Conservation (phyloP, 2,329 filamentous ascomycete genomes). For the Aureobasidium zeae region DNA sequence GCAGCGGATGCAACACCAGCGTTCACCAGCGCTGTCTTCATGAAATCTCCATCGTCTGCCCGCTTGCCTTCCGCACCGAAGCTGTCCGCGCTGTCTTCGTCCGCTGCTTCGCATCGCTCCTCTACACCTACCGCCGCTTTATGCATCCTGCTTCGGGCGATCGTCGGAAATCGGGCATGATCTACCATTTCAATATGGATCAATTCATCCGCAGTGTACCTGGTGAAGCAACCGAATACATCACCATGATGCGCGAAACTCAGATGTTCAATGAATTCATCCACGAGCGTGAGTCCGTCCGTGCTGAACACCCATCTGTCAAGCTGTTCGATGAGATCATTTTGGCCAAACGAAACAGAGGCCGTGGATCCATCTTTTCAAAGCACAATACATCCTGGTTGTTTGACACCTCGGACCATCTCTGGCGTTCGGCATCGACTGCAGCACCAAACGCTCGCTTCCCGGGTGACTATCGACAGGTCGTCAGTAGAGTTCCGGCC, state of each 20-base stretch:
- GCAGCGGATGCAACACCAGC: conserved; percentile 50
- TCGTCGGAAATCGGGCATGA: conserved; percentile 52
- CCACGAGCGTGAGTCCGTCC: conserved; percentile 63
- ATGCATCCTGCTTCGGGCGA: conserved; percentile 50
- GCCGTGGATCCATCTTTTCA: conserved; percentile 55
- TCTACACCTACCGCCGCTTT: conserved; percentile 60
- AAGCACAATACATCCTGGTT: conserved; percentile 56
- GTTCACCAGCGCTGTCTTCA: conserved; percentile 52
- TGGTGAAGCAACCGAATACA: conserved; percentile 55
- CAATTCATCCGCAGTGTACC: conserved; percentile 56
- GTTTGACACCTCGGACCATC: conserved; percentile 64
- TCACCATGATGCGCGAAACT: conserved; percentile 54
- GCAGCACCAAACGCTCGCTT: conserved; percentile 46
- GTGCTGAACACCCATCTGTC: conserved; percentile 54
- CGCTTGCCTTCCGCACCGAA: conserved; percentile 56
- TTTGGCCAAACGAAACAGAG: conserved; percentile 63
- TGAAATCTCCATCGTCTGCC: conserved; percentile 55
- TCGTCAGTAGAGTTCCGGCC: conserved; percentile 57
- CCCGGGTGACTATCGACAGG: conserved; percentile 45
- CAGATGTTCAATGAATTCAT: conserved; percentile 77
- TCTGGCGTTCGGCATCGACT: conserved; percentile 61
- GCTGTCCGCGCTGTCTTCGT: conserved; percentile 60
- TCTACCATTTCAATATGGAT: conserved; percentile 58
- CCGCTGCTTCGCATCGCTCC: conserved; percentile 57
- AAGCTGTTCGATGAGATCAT: conserved; percentile 79